These are phyloP conservation scores for Mucor indicus DNA, from an alignment of 371 early-diverging fungal species.

Conservation along the genomic window DNA sequence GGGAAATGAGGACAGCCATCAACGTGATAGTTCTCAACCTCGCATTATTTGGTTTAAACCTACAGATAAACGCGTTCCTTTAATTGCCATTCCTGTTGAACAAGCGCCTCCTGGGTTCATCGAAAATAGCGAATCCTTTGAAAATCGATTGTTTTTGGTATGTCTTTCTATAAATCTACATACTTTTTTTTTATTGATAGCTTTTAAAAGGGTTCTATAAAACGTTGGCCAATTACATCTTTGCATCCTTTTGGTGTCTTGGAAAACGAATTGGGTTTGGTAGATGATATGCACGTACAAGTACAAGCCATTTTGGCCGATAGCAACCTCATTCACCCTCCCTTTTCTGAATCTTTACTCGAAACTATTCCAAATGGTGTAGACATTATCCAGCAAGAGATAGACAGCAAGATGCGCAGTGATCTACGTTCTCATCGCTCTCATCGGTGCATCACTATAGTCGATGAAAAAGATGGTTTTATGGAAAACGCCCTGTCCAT, in stretches of 20 bases:
- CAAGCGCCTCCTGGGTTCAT: conserved; percentile 68
- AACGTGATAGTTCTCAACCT: conserved; percentile 21
- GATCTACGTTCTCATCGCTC: conserved; percentile 66
- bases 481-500: conserved; percentile 10
- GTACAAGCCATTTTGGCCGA: conserved; percentile 69
- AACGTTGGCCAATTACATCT: conserved; percentile 69
- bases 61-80: conserved; percentile 75
- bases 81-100: conserved; percentile 70
- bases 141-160: conserved; percentile 53
- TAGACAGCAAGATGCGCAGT: conserved; percentile 52
- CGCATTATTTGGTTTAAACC: conserved; percentile 86
- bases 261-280: conserved; percentile 59
- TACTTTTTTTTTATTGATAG: neutral
- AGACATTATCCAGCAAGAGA: conserved; percentile 34
- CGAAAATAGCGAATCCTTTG: conserved; percentile 54
- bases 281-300: conserved; percentile 64
- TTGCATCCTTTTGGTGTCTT: conserved; percentile 75
- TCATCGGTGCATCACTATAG: conserved; percentile 52
- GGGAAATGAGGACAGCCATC: conserved; percentile 20
- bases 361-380: neutral
- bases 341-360: conserved; percentile 56
- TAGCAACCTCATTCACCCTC: conserved; percentile 46
- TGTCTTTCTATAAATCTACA: too few species aligned
- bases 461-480: conserved; percentile 8
- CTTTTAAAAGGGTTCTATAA: conserved; percentile 50